phyloP scores from a whole-genome alignment of 306 rosid genomes.

The Cucurbita maxima region DNA sequence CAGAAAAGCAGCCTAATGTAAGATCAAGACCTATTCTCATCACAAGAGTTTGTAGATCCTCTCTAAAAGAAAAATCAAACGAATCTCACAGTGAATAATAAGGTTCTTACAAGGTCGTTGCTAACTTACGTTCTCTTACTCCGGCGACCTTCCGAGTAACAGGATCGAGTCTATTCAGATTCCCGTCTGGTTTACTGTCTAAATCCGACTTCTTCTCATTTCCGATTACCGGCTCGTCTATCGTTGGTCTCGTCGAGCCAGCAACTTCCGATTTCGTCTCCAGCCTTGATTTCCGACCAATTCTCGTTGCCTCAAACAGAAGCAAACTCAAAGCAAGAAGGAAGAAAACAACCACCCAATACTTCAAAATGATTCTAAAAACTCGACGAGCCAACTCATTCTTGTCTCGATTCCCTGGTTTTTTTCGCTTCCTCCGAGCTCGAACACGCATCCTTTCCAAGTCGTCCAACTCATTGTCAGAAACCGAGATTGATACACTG shows the following conservation, averaged over 20 bases:
- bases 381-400: conserved; percentile 23
- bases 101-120: not conserved
- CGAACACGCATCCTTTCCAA: conserved; percentile 59
- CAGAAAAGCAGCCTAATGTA: not conserved
- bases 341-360: conserved; percentile 59
- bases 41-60: not conserved
- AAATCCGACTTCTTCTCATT: conserved; percentile 2
- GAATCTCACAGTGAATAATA: not conserved
- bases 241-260: not conserved
- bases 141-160: conserved; percentile 56
- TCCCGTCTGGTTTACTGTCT: conserved; percentile 27
- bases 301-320: conserved; percentile 39
- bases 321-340: conserved; percentile 42
- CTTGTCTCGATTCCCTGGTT: conserved; percentile 25
- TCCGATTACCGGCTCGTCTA: not conserved
- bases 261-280: conserved; percentile 4
- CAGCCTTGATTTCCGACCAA: conserved; percentile 25
- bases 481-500: conserved; percentile 42
- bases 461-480: conserved; percentile 80
- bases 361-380: conserved; percentile 26
- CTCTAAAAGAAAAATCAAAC: not conserved
- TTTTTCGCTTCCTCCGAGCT: conserved; percentile 65
- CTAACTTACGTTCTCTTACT: conserved; percentile 63
- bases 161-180: conserved; percentile 73
- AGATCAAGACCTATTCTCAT: not conserved